Evolutionary conservation across 2,329 filamentous ascomycete species (phyloP), one percentile per base, ranked within the genome.

Genomic region (Ophiosphaerella herpotricha): DNA sequence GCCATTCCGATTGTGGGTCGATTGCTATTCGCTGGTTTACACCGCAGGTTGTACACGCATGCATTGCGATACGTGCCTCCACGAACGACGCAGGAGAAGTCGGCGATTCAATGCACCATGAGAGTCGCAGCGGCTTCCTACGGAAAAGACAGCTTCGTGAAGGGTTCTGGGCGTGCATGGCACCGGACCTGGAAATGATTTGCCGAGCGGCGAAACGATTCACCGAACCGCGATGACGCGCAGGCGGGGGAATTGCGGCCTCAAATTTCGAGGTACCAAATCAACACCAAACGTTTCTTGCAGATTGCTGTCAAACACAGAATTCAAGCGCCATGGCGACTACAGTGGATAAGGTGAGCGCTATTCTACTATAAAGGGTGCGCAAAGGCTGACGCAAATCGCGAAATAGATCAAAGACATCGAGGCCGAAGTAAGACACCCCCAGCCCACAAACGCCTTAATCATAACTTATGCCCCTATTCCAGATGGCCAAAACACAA

Each of bases 401-500:
- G 57, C 65, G 73, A 18, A 42, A 34, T 70, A 94, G 90, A 97
- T 97, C 83, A 96, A 96, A 78, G 90, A 93, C 70, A 90, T 97
- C 77, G 93, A 97, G 89, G 78, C 88, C 80, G 93, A 97, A 84
- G 89, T 93, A 83, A 63, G 68, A 75, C 84, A 55, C 39, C 16
- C 26, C 61, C 56, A 48, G 54, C 44, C 46, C 48, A 48, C 48
- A 55, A 49, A 46, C 34, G 34, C 32, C 26, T 39, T 14, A 38
- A 46, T 54, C 35, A 52, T 46, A 46, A 63, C 66, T 70, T 55
- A 70, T 54, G 60, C 55, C 37, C 34, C 48, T 39, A 21, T 52
- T 42, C 39, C 70, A 93, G 87, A 97, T 97, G 93, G 90, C 91
- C 80, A 85, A 85, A 78, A 97, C 92, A 70, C 92, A 97, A 76